Evolutionary conservation across 768 basidiomycete genomes (phyloP).

Genomic region (Termitomyces eurrhizus): DNA sequence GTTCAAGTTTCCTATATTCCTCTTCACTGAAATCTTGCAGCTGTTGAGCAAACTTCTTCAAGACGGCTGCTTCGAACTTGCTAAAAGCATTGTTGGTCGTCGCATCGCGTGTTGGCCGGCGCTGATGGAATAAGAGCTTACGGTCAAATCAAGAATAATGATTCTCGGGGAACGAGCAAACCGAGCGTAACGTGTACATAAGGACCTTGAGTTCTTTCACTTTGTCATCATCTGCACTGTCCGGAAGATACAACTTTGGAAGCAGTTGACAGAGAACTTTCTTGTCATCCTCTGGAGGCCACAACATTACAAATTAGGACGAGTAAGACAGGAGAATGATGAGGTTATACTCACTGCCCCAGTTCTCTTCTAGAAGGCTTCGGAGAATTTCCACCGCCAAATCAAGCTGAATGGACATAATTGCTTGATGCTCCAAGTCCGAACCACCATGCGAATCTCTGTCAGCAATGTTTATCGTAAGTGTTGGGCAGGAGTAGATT

Average conservation of each 20-base stretch:
- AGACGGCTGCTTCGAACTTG: slow-evolving; percentile 62
- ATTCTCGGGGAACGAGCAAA: slow-evolving; percentile 26
- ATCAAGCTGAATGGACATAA: slow-evolving; percentile 41
- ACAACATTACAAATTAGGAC: slow-evolving; percentile 14
- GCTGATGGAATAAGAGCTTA: slow-evolving; percentile 19
- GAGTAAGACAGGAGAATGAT: neutral
- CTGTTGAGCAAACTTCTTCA: slow-evolving; percentile 70
- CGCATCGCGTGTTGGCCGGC: slow-evolving; percentile 46
- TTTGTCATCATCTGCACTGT: slow-evolving; percentile 64
- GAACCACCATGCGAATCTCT: slow-evolving; percentile 17
- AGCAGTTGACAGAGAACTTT: slow-evolving; percentile 65
- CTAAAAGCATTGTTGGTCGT: slow-evolving; percentile 63
- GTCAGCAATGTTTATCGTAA: slow-evolving; percentile 5
- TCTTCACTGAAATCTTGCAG: slow-evolving; percentile 70
- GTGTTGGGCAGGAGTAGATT: neutral
- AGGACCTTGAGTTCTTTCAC: slow-evolving; percentile 60
- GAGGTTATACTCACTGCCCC: slow-evolving; percentile 42
- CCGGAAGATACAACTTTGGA: slow-evolving; percentile 64
- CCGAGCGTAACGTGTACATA: slow-evolving; percentile 53
- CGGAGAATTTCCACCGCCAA: slow-evolving; percentile 45
- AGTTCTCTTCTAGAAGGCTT: slow-evolving; percentile 40
- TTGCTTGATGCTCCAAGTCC: slow-evolving; percentile 24
- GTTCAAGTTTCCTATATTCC: slow-evolving; percentile 61
- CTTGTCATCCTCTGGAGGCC: slow-evolving; percentile 55
- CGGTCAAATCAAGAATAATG: slow-evolving; percentile 2